phyloP scores from a whole-genome alignment of 371 early-diverging fungal species.

The Mucor piriformis region DNA sequence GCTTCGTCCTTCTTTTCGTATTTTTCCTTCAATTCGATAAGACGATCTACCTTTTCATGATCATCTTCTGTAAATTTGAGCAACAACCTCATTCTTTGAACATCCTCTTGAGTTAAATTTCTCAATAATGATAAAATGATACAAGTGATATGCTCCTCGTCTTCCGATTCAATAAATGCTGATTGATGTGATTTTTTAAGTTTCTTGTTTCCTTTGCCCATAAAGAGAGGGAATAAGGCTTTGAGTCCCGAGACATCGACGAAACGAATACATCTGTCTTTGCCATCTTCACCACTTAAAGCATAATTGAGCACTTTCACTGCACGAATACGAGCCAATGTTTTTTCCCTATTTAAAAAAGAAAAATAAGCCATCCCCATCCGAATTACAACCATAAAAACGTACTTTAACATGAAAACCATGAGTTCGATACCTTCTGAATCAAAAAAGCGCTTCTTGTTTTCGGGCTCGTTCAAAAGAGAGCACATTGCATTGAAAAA shows the following conservation, averaged over 20 bases:
- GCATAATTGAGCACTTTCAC: slow-evolving; percentile 89
- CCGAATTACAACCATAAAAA: background rate
- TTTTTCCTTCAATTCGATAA: slow-evolving; percentile 73
- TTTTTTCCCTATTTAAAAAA: slow-evolving; percentile 64
- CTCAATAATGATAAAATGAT: slow-evolving; percentile 79
- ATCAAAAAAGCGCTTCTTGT: slow-evolving; percentile 73
- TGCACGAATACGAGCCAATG: slow-evolving; percentile 78
- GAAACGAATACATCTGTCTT: slow-evolving; percentile 65
- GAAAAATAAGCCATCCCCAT: background rate
- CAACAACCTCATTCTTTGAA: slow-evolving; percentile 74
- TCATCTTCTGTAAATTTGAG: slow-evolving; percentile 83
- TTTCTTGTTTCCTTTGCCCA: slow-evolving; percentile 76
- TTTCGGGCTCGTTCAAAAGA: slow-evolving; percentile 58
- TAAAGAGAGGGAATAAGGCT: slow-evolving; percentile 78
- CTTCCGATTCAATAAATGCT: slow-evolving; percentile 70
- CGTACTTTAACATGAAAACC: slow-evolving; percentile 84
- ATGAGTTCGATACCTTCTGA: slow-evolving; percentile 91
- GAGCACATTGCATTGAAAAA: slow-evolving; percentile 82
- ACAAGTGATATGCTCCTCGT: slow-evolving; percentile 84
- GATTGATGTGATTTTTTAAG: slow-evolving; percentile 67
- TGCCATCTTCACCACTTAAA: slow-evolving; percentile 62
- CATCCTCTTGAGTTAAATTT: slow-evolving; percentile 57
- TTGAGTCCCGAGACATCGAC: slow-evolving; percentile 82
- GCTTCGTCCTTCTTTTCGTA: slow-evolving; percentile 65
- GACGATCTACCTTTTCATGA: slow-evolving; percentile 76